Base-by-base conservation (phyloP, 2,329 filamentous ascomycete species). In the Beauveria asiatica region DNA sequence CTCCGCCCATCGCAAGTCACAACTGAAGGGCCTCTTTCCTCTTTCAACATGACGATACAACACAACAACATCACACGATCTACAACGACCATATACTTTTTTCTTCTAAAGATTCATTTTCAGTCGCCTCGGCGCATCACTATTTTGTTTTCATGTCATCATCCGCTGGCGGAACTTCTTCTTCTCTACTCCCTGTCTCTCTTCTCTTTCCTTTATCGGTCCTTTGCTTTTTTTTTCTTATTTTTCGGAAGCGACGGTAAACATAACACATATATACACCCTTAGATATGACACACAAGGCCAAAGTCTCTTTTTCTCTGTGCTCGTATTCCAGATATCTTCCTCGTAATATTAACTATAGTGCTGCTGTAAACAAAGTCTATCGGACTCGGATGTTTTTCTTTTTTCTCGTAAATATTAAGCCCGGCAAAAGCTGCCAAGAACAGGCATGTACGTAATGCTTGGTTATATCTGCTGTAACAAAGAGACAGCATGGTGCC, bases 121-220 rank as follows among this genome's bases (percentile, higher is more conserved):
- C 17, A n/a, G 19, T 33, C 45, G 55, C 8, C 16, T 41, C 33
- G 45, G 54, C 54, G 42, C 46, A 50, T 50, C 45, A 41, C 10
- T 37, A 17, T 30, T 25, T 42, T 45, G 17, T 8, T 8, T 33
- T 57, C 13, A 49, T 57, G 16, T 19, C 44, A 57, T 49, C 27
- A 13, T 57, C 55, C 55, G 42, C 55, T 49, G 55, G 55, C 55
- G 55, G 45, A 46, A 57, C 42, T 44, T 44, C 21, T 55, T 44
- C 16, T 37, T 42, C 5, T 42, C 17, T 45, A 7, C 41, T 33
- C 19, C 33, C 21, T 19, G 8, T 5, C 5, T 41, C n/a, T 49
- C 10, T 9, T 37, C 48, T 39, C 16, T 44, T 37, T 23, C 23
- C 7, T 19, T 30, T 41, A 41, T 50, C n/a, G 21, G 45, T 57